These are phyloP conservation scores for Azolla pinnata DNA, from an alignment of 75 land plant genomes.

Conservation along the genomic window DNA sequence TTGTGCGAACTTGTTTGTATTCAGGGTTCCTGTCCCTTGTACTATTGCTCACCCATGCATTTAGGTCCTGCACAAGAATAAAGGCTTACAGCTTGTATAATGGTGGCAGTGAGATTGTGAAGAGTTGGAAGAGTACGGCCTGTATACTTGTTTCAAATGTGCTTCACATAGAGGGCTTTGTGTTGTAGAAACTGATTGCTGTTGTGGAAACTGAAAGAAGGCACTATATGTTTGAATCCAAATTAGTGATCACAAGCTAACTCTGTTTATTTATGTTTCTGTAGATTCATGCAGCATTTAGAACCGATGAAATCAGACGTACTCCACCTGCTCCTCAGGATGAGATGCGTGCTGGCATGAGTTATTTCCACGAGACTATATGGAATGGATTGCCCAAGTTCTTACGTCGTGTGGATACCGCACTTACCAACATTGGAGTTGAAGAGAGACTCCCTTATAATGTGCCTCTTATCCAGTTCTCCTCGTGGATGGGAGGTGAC, in stretches of 20 bases:
- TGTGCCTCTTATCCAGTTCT: constrained; percentile 95
- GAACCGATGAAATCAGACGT: constrained; percentile 94
- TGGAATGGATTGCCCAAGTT: constrained; percentile 98
- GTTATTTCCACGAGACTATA: constrained; percentile 96
- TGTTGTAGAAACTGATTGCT: not conserved
- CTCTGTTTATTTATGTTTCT: constrained; percentile 4
- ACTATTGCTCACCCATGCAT: too few relatives aligned
- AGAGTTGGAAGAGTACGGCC: not conserved
- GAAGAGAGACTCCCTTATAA: constrained; percentile 87
- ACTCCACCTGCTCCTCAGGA: constrained; percentile 96
- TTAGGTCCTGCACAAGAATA: too few relatives aligned
- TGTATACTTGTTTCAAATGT: not conserved
- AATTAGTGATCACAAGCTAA: too few relatives aligned
- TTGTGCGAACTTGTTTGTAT: too few relatives aligned
- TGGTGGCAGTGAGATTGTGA: not conserved
- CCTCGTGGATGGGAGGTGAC: constrained; percentile 99
- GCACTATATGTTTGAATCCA: too few relatives aligned
- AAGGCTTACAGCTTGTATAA: too few relatives aligned
- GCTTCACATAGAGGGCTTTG: too few relatives aligned
- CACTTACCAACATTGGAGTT: constrained; percentile 83
- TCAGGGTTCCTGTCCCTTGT: too few relatives aligned
- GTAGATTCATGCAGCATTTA: constrained; percentile 96
- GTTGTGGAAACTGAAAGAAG: not conserved
- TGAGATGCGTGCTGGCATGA: constrained; percentile 99
- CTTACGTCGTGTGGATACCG: constrained; percentile 87